phyloP scores from a whole-genome alignment of 345 rosid species.

The Eucalyptus cladocalyx region DNA sequence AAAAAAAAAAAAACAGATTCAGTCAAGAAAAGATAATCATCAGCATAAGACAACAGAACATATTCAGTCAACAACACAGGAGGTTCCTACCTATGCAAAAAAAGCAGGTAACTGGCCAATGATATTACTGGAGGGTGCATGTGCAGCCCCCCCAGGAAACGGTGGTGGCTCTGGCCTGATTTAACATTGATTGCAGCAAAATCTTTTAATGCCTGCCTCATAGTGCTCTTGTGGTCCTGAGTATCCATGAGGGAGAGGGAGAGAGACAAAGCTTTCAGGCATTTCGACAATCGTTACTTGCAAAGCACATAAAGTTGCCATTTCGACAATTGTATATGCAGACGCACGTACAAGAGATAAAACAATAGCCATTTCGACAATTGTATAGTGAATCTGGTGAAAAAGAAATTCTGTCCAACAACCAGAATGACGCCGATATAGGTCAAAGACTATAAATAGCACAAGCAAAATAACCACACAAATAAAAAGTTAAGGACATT shows the following conservation, averaged over 20 bases:
- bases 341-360: no score
- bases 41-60: neutral
- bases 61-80: neutral
- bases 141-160: neutral
- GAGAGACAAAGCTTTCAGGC: neutral
- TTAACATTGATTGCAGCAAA: neutral
- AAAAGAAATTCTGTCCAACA: slow-evolving; percentile 45
- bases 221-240: neutral
- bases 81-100: neutral
- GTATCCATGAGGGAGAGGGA: neutral
- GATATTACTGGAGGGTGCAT: neutral
- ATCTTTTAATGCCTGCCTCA: neutral
- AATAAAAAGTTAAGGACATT: neutral
- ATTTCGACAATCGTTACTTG: neutral
- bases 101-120: neutral
- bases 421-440: neutral
- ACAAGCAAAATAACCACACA: neutral
- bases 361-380: no score
- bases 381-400: slow-evolving; percentile 26
- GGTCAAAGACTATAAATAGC: neutral
- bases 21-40: neutral
- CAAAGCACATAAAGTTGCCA: neutral
- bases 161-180: neutral
- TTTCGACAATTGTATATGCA: no score
- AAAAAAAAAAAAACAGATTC: no score